Conservation (phyloP, 805 yeast species). For the Suhomyces vadensis region DNA sequence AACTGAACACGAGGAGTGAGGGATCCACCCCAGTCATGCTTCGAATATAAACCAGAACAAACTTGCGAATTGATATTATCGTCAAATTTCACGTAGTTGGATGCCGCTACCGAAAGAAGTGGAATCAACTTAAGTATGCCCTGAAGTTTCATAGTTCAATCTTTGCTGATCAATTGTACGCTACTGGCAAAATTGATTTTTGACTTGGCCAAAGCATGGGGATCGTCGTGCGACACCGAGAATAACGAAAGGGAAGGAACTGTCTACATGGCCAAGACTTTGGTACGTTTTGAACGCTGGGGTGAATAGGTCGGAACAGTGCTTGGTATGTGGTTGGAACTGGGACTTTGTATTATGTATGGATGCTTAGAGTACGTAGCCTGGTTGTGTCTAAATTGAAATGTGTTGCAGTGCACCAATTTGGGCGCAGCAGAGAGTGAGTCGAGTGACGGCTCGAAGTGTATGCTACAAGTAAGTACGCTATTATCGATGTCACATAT, state of each 20-base stretch:
- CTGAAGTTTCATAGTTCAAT: neutral
- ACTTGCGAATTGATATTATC: slow-evolving; percentile 54
- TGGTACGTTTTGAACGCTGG: neutral
- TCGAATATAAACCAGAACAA: slow-evolving; percentile 89
- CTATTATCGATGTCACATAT: too few species aligned
- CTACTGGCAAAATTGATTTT: slow-evolving; percentile 2
- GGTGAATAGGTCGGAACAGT: too few species aligned
- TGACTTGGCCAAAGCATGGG: neutral
- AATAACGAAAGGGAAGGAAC: neutral
- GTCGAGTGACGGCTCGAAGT: too few species aligned
- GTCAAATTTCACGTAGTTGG: slow-evolving; percentile 51
- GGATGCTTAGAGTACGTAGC: neutral
- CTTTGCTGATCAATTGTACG: neutral
- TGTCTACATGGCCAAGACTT: neutral
- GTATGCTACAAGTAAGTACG: too few species aligned
- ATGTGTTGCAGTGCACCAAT: slow-evolving; percentile 1
- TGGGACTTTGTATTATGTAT: neutral
- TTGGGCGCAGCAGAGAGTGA: neutral
- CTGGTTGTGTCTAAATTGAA: neutral
- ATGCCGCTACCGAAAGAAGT: slow-evolving; percentile 19
- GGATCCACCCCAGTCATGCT: slow-evolving; percentile 83
- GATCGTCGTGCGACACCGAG: slow-evolving; percentile 1
- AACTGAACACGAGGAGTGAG: slow-evolving; percentile 52
- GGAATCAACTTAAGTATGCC: neutral
- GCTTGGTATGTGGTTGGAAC: neutral